These are phyloP conservation scores for Xylaria cubensis DNA, from an alignment of 495 filamentous ascomycete species.

Conservation along the genomic window DNA sequence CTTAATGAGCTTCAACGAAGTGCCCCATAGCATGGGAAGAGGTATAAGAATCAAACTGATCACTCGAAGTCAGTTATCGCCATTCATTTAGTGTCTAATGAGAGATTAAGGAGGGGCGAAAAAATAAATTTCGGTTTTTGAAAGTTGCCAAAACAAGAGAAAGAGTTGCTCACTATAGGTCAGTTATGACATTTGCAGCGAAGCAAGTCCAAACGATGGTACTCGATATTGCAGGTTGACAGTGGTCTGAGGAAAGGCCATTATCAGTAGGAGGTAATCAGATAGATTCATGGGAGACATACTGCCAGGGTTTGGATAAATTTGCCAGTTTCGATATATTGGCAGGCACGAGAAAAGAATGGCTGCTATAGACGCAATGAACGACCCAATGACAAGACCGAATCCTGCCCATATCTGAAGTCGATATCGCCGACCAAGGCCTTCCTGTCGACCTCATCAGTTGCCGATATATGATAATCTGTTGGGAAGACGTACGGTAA, in stretches of 20 bases:
- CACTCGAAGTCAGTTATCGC: too few relatives aligned
- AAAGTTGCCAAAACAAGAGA: too few relatives aligned
- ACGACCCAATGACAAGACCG: conserved; percentile 55
- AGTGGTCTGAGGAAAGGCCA: conserved; percentile 43
- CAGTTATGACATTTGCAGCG: conserved; percentile 55
- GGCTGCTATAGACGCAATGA: conserved; percentile 57
- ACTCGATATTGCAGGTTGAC: conserved; percentile 58
- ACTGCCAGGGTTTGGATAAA: conserved; percentile 62
- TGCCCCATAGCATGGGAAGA: conserved; percentile 61
- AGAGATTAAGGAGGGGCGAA: too few relatives aligned
- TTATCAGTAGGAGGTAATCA: not conserved
- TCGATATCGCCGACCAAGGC: conserved; percentile 51
- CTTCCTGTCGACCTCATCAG: conserved; percentile 40
- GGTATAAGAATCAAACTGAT: conserved; percentile 55
- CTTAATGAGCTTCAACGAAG: conserved; percentile 50
- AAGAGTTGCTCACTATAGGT: conserved; percentile 44
- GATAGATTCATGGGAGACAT: conserved; percentile 30
- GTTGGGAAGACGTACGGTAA: conserved; percentile 51
- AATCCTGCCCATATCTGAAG: conserved; percentile 60
- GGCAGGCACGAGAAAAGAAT: conserved; percentile 62
- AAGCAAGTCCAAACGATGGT: conserved; percentile 56
- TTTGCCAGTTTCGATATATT: conserved; percentile 61
- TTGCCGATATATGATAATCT: not conserved
- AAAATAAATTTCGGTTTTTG: too few relatives aligned
- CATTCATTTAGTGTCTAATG: too few relatives aligned